A percentile compares a stretch with the other conserved stretches of the same genome.
Conservation (phyloP, 2,329 filamentous ascomycete genomes). For the Alternaria viburni region DNA sequence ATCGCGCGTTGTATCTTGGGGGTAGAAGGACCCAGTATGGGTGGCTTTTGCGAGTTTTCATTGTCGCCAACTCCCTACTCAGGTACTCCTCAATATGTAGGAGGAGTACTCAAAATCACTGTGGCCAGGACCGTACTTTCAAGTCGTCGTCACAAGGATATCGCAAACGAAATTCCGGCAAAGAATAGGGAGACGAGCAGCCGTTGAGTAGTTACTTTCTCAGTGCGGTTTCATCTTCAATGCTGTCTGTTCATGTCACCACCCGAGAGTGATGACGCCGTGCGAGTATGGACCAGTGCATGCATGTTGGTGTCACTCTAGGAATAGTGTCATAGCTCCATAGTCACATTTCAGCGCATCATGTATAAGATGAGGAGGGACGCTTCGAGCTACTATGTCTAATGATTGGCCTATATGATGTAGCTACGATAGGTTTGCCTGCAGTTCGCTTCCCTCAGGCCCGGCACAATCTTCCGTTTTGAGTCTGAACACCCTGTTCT, state of each 20-base stretch:
- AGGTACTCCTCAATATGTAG: not conserved
- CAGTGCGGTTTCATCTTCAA: not conserved
- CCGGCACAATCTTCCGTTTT: slow-evolving; percentile 27
- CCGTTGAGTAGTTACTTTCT: not conserved
- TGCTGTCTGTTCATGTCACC: not conserved
- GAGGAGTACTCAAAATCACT: not conserved
- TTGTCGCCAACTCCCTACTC: not conserved
- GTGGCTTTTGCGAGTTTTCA: slow-evolving; percentile 5
- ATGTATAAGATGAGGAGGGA: not conserved
- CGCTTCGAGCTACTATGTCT: not conserved
- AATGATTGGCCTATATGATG: not conserved
- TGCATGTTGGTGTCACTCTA: slow-evolving; percentile 1
- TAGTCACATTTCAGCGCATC: not conserved
- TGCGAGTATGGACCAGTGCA: slow-evolving; percentile 1
- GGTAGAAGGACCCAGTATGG: slow-evolving; percentile 3
- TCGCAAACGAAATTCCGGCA: not conserved
- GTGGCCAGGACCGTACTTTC: not conserved
- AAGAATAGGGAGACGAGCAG: not conserved
- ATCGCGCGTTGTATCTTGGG: not conserved
- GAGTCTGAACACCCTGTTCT: slow-evolving; percentile 23
- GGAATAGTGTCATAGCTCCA: not conserved
- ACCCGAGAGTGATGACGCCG: not conserved
- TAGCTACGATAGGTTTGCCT: not conserved
- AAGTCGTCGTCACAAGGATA: not conserved
- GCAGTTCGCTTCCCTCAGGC: not conserved